Evolutionary conservation across 805 yeast genomes (phyloP), one percentile per base, ranked within the genome.

Genomic region (Candida nonsorbophila): DNA sequence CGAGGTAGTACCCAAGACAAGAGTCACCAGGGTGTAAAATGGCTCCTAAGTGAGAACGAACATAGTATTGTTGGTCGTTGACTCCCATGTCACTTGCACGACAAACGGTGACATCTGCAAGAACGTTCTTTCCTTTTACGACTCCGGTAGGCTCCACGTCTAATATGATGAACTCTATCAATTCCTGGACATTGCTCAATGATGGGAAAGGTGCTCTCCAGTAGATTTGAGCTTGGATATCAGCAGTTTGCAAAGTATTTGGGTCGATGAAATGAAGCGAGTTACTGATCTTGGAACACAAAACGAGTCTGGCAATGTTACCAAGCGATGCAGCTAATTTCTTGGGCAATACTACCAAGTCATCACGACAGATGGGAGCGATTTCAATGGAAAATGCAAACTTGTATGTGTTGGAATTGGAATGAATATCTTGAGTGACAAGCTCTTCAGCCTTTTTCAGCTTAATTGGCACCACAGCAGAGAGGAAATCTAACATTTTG

Each of bases 341-440:
- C 53, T 81, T 80, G 17, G 98, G 98, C 42, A 92, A 66, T 19
- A 90, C 85, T 15, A 92, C 95, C 44, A 92, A 68, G 54, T 94
- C 98, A 52, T 92, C 99, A 58, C 92, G 84, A 73, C 98, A 92
- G 24, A 94, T 78, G 12, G 98, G 98, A 2, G 84, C 95, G 44
- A 92, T 79, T 61, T 92, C 99, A 24, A 90, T 83, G 13, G 97
- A 85, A 52, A 71, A 90, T 5, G 97, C 72, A 54, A 90, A 92
- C 63, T 92, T 92, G 64, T 85, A 92, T 33, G 79, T 74, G 15
- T 94, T 76, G 13, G 82, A 68, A 49, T 96, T 92, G 1, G 95
- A 79, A 46, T 92, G 98, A 21, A 84, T 86, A 67, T 94, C 97
- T 35, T 79, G 80, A 36, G 94, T 81, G 37, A 92, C 79, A 49